phyloP scores from a whole-genome alignment of 1,139 yeast genomes.

The Sugiyamaella pinicola region DNA sequence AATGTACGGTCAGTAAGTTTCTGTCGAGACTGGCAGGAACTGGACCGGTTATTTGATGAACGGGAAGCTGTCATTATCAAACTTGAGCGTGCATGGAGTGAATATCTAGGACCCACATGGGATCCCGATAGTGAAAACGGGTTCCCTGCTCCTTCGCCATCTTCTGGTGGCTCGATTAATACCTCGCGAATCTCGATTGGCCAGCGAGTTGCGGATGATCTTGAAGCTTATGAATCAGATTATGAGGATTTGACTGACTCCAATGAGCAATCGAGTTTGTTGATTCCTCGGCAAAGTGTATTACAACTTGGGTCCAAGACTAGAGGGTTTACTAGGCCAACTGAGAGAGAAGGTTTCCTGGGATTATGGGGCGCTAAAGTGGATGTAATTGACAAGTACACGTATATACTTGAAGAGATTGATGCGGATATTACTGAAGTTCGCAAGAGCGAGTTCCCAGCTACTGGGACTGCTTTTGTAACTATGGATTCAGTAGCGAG shows the following conservation, averaged over 20 bases:
- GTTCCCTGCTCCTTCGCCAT: constrained; percentile 5
- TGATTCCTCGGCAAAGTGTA: constrained; percentile 21
- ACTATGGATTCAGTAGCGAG: constrained; percentile 84
- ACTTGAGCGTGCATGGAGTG: constrained; percentile 77
- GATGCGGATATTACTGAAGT: constrained; percentile 58
- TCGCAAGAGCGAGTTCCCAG: constrained; percentile 41
- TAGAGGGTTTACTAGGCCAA: constrained; percentile 45
- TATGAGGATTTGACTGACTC: constrained; percentile 6
- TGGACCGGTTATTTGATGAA: constrained; percentile 64
- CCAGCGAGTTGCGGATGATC: background rate
- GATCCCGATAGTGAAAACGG: constrained; percentile 25
- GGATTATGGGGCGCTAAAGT: constrained; percentile 60
- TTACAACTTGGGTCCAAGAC: constrained; percentile 21
- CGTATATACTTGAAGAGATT: constrained; percentile 55
- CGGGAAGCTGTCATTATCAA: constrained; percentile 56
- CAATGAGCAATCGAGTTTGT: constrained; percentile 18
- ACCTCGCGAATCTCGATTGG: background rate
- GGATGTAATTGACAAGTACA: constrained; percentile 66
- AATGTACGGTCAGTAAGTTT: constrained; percentile 73
- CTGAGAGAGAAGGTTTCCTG: constrained; percentile 47
- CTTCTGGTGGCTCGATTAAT: constrained; percentile 3
- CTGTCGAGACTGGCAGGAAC: constrained; percentile 80
- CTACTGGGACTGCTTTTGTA: constrained; percentile 64
- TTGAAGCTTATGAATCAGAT: constrained; percentile 9
- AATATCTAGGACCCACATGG: constrained; percentile 55